phyloP scores from a whole-genome alignment of 306 rosid species.

The Lathyrus oleraceus region DNA sequence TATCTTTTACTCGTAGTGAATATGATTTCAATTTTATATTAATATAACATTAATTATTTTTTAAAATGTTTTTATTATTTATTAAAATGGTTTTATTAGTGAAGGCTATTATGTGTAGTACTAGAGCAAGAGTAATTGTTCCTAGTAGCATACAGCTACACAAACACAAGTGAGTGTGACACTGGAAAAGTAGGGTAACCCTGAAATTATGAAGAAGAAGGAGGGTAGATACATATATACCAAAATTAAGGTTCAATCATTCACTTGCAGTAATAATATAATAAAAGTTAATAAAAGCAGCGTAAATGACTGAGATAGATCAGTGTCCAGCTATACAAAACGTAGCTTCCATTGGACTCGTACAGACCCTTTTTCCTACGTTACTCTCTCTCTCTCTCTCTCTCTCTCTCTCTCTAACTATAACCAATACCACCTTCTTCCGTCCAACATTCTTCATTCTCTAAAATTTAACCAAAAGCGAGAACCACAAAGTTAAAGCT shows the following conservation, averaged over 20 bases:
- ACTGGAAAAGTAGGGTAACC: constrained; percentile 14
- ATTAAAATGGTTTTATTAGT: no score
- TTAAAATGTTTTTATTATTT: no score
- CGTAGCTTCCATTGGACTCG: constrained; percentile 49
- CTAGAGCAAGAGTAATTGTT: no score
- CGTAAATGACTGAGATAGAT: constrained; percentile 20
- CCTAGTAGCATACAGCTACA: no score
- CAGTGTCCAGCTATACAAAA: constrained; percentile 46
- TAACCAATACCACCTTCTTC: no score
- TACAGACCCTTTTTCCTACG: constrained; percentile 9
- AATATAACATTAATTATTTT: no score
- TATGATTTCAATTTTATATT: no score
- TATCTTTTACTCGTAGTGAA: no score
- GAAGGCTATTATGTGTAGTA: no score
- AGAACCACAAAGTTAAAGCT: constrained; percentile 10
- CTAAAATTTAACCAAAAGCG: constrained; percentile 22
- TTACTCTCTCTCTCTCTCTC: neutral
- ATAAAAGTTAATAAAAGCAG: constrained; percentile 5
- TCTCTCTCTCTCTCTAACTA: neutral
- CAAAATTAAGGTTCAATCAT: no score
- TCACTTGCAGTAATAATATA: no score
- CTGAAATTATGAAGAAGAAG: constrained; percentile 23
- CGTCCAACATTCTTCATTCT: neutral
- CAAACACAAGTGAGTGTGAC: no score
- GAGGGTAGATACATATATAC: constrained; percentile 13